Conservation (phyloP, 768 basidiomycete species). For the Collybia mongolica region DNA sequence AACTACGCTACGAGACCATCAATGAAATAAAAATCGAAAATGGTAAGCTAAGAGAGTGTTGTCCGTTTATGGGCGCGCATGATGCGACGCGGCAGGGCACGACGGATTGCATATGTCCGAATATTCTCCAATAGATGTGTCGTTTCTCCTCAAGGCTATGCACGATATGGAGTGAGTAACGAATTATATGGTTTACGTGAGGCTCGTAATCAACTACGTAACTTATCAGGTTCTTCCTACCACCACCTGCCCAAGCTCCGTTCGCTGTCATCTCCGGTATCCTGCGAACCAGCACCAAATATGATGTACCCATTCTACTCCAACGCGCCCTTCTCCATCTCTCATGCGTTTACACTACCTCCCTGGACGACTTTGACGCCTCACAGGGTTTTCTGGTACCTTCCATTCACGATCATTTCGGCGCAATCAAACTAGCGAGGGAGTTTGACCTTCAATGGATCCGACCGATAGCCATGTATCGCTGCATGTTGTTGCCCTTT, state of each 20-base stretch:
- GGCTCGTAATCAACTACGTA: neutral
- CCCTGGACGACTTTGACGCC: neutral
- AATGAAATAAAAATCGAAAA: no score
- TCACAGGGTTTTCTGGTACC: neutral
- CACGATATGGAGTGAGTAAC: constrained; percentile 8
- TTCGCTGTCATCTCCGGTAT: constrained; percentile 3
- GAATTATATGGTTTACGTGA: neutral
- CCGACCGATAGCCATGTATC: constrained; percentile 8
- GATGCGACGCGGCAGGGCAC: no score
- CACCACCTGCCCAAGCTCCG: neutral
- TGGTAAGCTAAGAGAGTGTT: no score
- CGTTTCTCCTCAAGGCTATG: constrained; percentile 5
- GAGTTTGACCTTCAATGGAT: constrained; percentile 7
- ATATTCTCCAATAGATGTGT: no score
- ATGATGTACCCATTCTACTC: constrained; percentile 4
- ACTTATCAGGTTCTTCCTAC: constrained; percentile 7
- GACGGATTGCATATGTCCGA: no score
- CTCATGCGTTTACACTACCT: constrained; percentile 2
- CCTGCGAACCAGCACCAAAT: constrained; percentile 10
- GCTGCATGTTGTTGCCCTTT: constrained; percentile 1
- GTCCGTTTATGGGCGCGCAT: no score
- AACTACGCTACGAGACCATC: no score
- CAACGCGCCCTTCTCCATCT: constrained; percentile 7
- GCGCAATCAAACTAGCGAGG: constrained; percentile 2
- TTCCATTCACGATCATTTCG: neutral